phyloP scores from a whole-genome alignment of 352 stramenopile genomes.

The Phytophthora meadii region DNA sequence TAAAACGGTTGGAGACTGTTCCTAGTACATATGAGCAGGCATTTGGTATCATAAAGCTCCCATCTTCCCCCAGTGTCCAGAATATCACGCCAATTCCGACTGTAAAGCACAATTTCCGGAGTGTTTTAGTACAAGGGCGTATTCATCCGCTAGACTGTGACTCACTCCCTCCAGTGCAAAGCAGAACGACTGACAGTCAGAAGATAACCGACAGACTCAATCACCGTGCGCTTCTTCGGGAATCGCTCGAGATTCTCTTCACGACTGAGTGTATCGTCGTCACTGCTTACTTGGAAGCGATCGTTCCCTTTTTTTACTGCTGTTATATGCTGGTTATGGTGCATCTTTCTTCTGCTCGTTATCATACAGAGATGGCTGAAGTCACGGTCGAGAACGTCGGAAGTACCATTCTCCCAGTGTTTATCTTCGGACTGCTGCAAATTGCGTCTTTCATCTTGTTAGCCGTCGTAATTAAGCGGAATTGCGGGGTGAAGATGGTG shows the following conservation, averaged over 20 bases:
- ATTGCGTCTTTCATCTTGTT: conserved; percentile 33
- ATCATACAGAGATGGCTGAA: conserved; percentile 22
- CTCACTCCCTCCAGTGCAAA: neutral
- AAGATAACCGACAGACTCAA: neutral
- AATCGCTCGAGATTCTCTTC: conserved; percentile 30
- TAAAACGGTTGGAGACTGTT: conserved; percentile 7
- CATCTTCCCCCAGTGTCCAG: conserved; percentile 5
- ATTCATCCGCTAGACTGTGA: conserved; percentile 3
- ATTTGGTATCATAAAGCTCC: conserved; percentile 1
- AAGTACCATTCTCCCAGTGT: conserved; percentile 16
- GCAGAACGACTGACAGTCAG: neutral
- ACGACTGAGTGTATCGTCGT: conserved; percentile 42
- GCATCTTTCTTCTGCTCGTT: conserved; percentile 23
- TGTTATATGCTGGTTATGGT: conserved; percentile 29
- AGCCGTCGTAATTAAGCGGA: conserved; percentile 23
- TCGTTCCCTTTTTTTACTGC: conserved; percentile 45
- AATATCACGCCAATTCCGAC: neutral
- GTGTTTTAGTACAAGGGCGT: conserved; percentile 11
- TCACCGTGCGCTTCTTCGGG: neutral
- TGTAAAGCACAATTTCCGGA: neutral
- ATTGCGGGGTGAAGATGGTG: conserved; percentile 24
- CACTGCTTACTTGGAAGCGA: conserved; percentile 43
- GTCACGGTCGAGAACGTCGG: conserved; percentile 10
- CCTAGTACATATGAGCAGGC: neutral
- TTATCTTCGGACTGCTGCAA: conserved; percentile 31